Evolutionary conservation across 805 yeast genomes (phyloP).

Genomic region (Cyberlindnera petersonii): DNA sequence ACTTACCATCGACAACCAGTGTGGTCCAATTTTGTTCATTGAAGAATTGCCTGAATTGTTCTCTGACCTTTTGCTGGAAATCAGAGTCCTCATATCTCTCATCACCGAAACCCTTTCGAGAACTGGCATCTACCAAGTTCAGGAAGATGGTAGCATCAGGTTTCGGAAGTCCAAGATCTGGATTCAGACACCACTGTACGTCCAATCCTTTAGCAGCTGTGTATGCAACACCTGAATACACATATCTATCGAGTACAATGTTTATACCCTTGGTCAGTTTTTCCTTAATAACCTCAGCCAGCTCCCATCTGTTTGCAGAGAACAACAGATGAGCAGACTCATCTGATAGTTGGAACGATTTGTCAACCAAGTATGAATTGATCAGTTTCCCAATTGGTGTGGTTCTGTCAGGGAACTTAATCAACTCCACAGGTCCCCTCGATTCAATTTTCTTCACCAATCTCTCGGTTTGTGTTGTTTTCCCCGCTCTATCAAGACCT

Average conservation of each 20-base stretch:
- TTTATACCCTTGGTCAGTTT: conserved; percentile 49
- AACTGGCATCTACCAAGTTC: conserved; percentile 46
- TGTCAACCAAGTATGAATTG: conserved; percentile 61
- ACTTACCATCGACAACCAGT: conserved; percentile 56
- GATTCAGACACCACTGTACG: conserved; percentile 71
- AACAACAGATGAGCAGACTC: conserved; percentile 84
- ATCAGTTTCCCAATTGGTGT: conserved; percentile 80
- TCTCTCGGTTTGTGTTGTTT: conserved; percentile 70
- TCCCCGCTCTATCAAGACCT: conserved; percentile 94
- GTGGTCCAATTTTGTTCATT: conserved; percentile 37
- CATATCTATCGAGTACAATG: conserved; percentile 80
- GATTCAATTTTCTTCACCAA: conserved; percentile 33
- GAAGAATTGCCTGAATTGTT: conserved; percentile 50
- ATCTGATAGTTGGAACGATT: conserved; percentile 52
- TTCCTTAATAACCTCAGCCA: conserved; percentile 42
- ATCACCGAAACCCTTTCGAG: conserved; percentile 84
- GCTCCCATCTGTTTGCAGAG: conserved; percentile 95
- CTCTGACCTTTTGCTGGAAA: conserved; percentile 71
- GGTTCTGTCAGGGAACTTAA: conserved; percentile 86
- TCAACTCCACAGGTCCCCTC: conserved; percentile 38
- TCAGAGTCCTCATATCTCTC: conserved; percentile 80
- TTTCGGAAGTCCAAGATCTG: conserved; percentile 79
- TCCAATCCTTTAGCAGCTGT: conserved; percentile 79
- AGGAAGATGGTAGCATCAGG: conserved; percentile 85
- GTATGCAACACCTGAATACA: conserved; percentile 91